Conservation (phyloP, 192 early-diverging fungal species). For the Coemansia sp. region DNA sequence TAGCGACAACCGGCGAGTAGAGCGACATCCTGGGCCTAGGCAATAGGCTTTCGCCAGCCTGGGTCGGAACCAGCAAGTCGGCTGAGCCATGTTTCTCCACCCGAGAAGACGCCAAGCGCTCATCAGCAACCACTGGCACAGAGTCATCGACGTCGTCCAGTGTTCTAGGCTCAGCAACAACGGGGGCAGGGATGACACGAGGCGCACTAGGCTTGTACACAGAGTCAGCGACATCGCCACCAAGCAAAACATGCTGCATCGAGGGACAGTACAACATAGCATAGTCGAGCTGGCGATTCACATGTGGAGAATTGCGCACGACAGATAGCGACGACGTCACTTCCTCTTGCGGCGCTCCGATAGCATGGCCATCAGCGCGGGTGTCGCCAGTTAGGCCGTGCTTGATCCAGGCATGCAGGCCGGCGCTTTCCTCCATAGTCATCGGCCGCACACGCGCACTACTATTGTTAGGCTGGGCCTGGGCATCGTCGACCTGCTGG, state of each 20-base stretch:
- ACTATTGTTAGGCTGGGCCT: constrained; percentile 6
- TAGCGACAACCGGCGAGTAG: constrained; percentile 41
- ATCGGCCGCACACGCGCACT: constrained; percentile 30
- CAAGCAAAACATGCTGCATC: constrained; percentile 50
- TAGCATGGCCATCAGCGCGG: neutral
- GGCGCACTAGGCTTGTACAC: constrained; percentile 7
- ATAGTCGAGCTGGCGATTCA: constrained; percentile 19
- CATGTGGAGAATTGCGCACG: constrained; percentile 3
- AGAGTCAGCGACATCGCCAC: constrained; percentile 8
- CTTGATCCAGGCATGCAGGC: constrained; percentile 46
- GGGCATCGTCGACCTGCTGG: constrained; percentile 24
- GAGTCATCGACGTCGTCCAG: constrained; percentile 27
- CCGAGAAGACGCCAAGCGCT: neutral
- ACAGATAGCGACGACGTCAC: constrained; percentile 21
- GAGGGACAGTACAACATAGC: constrained; percentile 52
- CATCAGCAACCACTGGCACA: neutral
- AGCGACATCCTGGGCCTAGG: constrained; percentile 42
- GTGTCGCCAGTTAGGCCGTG: constrained; percentile 7
- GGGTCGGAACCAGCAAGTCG: constrained; percentile 15
- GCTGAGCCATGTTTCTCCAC: constrained; percentile 4
- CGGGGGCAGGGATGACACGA: constrained; percentile 21
- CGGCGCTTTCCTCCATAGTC: constrained; percentile 50
- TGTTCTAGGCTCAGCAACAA: neutral
- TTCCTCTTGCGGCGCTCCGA: neutral
- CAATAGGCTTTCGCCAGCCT: neutral